A percentile compares a stretch with the other conserved stretches of the same genome.
Conservation (phyloP, 345 rosid genomes). For the Euphorbia peplus region DNA sequence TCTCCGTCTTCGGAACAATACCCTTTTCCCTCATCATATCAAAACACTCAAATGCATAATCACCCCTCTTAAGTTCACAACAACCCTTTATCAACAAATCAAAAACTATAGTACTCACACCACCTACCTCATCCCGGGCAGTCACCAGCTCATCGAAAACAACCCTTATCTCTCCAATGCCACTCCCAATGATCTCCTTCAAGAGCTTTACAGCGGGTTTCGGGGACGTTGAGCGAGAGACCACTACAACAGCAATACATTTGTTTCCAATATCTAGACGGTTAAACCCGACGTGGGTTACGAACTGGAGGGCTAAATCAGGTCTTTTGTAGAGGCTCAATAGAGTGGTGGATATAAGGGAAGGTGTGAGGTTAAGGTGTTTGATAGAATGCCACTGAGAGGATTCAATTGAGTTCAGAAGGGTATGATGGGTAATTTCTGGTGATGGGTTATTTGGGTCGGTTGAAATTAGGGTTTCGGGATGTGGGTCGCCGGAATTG, state of each 20-base stretch:
- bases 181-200: conserved; percentile 33
- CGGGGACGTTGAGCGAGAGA: conserved; percentile 54
- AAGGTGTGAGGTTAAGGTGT: conserved; percentile 46
- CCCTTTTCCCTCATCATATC: conserved; percentile 64
- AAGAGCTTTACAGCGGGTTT: conserved; percentile 54
- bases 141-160: conserved; percentile 49
- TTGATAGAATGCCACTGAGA: conserved; percentile 81
- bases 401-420: conserved; percentile 38
- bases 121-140: conserved; percentile 42
- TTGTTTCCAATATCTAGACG: conserved; percentile 48
- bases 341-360: conserved; percentile 45
- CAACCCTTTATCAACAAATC: conserved; percentile 60
- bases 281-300: conserved; percentile 36
- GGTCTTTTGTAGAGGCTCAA: conserved; percentile 50
- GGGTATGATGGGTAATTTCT: conserved; percentile 2
- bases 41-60: conserved; percentile 63
- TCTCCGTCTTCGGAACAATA: conserved; percentile 58
- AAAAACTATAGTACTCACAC: conserved; percentile 46
- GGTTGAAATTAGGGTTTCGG: conserved; percentile 13
- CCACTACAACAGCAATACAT: conserved; percentile 57
- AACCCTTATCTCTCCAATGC: conserved; percentile 25
- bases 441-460: background rate
- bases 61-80: conserved; percentile 59
- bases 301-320: conserved; percentile 50
- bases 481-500: background rate